These are phyloP conservation scores for Oemleria cerasiformis DNA, from an alignment of 306 rosid genomes.

Conservation along the genomic window DNA sequence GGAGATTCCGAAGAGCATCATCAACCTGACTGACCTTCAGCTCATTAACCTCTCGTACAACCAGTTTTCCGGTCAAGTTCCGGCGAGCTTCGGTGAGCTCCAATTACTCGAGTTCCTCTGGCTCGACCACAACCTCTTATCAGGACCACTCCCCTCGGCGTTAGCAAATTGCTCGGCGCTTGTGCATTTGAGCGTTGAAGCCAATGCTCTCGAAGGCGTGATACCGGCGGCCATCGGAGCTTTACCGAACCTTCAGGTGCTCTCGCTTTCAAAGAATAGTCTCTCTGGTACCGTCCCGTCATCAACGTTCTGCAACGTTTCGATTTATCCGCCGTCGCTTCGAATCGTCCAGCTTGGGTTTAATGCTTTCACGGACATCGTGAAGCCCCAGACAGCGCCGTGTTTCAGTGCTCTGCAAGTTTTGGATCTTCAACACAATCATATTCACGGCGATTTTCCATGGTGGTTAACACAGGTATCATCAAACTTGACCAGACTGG, in stretches of 20 bases:
- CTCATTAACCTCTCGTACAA: slow-evolving; percentile 60
- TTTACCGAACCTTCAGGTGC: slow-evolving; percentile 58
- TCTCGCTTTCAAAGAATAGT: slow-evolving; percentile 52
- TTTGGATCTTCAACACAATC: slow-evolving; percentile 51
- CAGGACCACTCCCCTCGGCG: slow-evolving; percentile 87
- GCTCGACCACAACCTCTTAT: slow-evolving; percentile 70
- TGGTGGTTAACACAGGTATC: slow-evolving; percentile 54
- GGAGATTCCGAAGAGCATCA: slow-evolving; percentile 46
- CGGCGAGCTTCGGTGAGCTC: slow-evolving; percentile 61
- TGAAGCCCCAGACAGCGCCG: slow-evolving; percentile 37
- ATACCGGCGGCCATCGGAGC: slow-evolving; percentile 59
- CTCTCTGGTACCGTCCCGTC: slow-evolving; percentile 67
- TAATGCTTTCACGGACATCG: slow-evolving; percentile 65
- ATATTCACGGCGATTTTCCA: slow-evolving; percentile 47
- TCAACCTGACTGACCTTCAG: slow-evolving; percentile 45
- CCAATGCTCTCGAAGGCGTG: slow-evolving; percentile 70
- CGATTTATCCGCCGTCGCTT: slow-evolving; percentile 35
- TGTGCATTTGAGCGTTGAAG: slow-evolving; percentile 74
- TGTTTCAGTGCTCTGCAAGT: slow-evolving; percentile 47
- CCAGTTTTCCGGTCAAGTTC: slow-evolving; percentile 57
- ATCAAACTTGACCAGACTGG: slow-evolving; percentile 43
- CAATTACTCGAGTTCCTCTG: slow-evolving; percentile 76
- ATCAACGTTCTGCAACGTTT: slow-evolving; percentile 40
- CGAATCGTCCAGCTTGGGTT: slow-evolving; percentile 48
- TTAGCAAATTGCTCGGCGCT: slow-evolving; percentile 80